Conservation (phyloP, 1,284 basidiomycete species). For the Rhodotorula mucilaginosa region DNA sequence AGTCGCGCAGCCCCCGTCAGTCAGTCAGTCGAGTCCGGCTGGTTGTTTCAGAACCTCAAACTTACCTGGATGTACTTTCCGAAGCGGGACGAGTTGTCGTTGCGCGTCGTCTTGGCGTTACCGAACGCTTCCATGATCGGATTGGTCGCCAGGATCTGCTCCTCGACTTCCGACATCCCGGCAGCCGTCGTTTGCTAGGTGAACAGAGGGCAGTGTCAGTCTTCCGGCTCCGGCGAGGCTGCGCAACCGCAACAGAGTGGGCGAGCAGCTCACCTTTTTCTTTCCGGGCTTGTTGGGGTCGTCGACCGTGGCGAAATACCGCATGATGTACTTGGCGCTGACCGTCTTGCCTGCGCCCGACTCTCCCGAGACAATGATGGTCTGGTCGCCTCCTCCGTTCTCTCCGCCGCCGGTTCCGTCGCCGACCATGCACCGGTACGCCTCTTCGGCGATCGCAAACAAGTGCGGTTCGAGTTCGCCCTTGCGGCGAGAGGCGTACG, state of each 20-base stretch:
- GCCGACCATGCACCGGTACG: conserved; percentile 88
- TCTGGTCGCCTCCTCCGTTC: conserved; percentile 70
- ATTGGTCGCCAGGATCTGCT: conserved; percentile 96
- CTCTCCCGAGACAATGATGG: conserved; percentile 98
- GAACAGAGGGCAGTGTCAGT: neutral
- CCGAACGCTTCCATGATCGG: conserved; percentile 99
- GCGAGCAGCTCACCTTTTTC: conserved; percentile 53
- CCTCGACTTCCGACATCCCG: conserved; percentile 86
- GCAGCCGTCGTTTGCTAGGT: conserved; percentile 46
- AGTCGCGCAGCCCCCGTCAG: neutral
- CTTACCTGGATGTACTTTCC: conserved; percentile 98
- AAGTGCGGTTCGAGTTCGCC: conserved; percentile 97
- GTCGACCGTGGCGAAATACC: conserved; percentile 97
- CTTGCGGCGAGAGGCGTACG: conserved; percentile 86
- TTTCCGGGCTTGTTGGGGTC: conserved; percentile 61
- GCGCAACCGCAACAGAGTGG: no score
- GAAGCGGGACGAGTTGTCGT: conserved; percentile 98
- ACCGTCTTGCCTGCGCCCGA: conserved; percentile 99
- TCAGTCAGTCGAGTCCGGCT: no score
- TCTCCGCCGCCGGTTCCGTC: conserved; percentile 50
- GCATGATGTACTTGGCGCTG: conserved; percentile 98
- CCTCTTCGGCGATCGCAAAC: conserved; percentile 99
- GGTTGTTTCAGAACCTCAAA: conserved; percentile 4
- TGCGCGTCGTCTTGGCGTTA: conserved; percentile 98
- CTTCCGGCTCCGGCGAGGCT: neutral